phyloP scores from a whole-genome alignment of 2,329 filamentous ascomycete genomes.

The Diaporthe amygdali region DNA sequence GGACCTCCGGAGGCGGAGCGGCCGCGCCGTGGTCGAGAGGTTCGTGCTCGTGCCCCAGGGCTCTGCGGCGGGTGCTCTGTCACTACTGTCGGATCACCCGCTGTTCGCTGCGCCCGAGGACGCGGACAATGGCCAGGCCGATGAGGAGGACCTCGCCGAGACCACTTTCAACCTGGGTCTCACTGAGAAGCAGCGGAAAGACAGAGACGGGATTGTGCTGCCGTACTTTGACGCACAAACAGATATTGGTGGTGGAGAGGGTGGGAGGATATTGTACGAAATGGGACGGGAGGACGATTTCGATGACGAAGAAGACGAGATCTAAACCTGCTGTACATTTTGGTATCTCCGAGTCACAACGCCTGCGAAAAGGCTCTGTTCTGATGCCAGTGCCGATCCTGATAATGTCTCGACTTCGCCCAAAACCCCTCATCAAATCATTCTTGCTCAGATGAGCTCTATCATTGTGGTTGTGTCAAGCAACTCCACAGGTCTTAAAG shows the following conservation, averaged over 20 bases:
- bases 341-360: not conserved
- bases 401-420: not conserved
- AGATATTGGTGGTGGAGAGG: slow-evolving; percentile 77
- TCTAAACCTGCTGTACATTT: slow-evolving; percentile 50
- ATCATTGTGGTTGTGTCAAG: not conserved
- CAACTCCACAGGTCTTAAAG: not conserved
- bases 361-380: not conserved
- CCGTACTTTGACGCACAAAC: slow-evolving; percentile 98
- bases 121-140: slow-evolving; percentile 37
- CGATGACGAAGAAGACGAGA: slow-evolving; percentile 73
- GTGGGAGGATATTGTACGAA: slow-evolving; percentile 93
- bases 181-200: slow-evolving; percentile 87
- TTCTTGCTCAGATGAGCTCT: not conserved
- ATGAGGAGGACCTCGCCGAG: slow-evolving; percentile 61
- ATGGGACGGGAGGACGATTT: slow-evolving; percentile 98
- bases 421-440: no score
- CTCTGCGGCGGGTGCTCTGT: slow-evolving; percentile 37
- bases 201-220: slow-evolving; percentile 86
- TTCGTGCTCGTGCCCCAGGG: slow-evolving; percentile 54
- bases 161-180: slow-evolving; percentile 87
- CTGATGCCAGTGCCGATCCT: not conserved
- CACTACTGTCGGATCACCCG: slow-evolving; percentile 78
- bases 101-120: slow-evolving; percentile 61
- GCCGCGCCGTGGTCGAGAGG: slow-evolving; percentile 74
- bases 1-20: slow-evolving; percentile 85